Base-by-base conservation (phyloP, 2,329 filamentous ascomycete genomes). In the Tolypocladium endophyticum region DNA sequence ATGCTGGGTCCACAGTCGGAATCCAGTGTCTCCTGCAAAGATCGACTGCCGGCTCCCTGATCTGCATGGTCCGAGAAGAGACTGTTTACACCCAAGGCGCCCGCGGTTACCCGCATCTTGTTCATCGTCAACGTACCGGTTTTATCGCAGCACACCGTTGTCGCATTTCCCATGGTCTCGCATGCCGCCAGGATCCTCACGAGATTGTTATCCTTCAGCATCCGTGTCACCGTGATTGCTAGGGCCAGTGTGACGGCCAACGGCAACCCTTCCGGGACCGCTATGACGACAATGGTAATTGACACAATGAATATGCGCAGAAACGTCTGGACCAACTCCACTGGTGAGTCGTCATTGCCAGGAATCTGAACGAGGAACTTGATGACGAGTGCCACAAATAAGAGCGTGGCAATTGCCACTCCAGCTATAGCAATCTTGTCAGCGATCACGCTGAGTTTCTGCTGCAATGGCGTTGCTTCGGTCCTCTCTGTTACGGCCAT, bases 351-450 rank as follows among this genome's bases (percentile, higher is more conserved):
- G 28, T 64, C 52, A 66, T 82, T 85, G 41, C 74, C 67, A 6
- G 81, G 80, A 9, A 93, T 78, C 20, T 80, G 73, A 39, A 81
- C 86, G 30, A 90, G 76, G 69, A 92, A 93, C 67, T 89, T 87
- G 76, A 93, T 89, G 67, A 92, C 84, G 16, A 92, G 78, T 30
- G 91, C 87, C 58, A 91, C 74, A 70, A 94, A 93, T 25, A 93
- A 78, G 9, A 92, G 73, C 18, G 89, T 72, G 53, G 89, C 89
- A 38, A 89, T 86, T 59, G 83, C 84, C 65, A 87, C 84, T 35
- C 81, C 82, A 33, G 72, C 61, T 61, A 72, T 74, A n/a, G 73
- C 73, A 56, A 74, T 74, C 39, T 65, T 67, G 28, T 70, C 60
- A 38, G 71, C 70, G 9, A 73, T 63, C 8, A 65, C 59, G 43